Base-by-base conservation (phyloP, 306 rosid genomes). In the Quercus cerris region DNA sequence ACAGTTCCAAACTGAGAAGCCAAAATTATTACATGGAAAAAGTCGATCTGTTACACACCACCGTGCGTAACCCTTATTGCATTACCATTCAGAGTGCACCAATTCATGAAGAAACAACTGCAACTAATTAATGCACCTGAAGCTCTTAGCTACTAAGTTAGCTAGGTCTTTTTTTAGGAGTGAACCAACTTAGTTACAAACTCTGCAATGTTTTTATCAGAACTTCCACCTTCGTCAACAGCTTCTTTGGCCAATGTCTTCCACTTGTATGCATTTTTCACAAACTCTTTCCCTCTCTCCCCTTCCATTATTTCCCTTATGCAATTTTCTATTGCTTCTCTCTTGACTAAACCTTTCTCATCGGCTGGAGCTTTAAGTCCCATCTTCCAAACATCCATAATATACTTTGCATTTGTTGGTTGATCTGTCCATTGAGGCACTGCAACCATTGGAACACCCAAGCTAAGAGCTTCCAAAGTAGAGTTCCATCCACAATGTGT, bases 361-460 rank as follows among this genome's bases (percentile, higher is more conserved):
- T 67, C 52, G 9, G n/a, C 27, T 2, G 72, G 27, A 67, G 52
- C 52, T 19, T 19, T 67, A 12, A 67, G 15, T 4, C 52, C 72
- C 72, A 67, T 67, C 72, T 67, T 67, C 72, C 72, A 67, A 67
- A 67, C n/a, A 67, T 67, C 72, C 52, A 19, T 67, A 33, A 67
- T 35, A 35, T 19, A 67, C 51, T 67, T 67, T 3, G 72, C 72
- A n/a, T 67, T 67, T 6, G 72, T 67, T 22, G 27, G n/a, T 9
- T 67, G 72, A 13, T 67, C 72, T 1, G 28, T 18, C 72, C 52
- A 67, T 8, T 19, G 27, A 1, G 70, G 70, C 22, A 64, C 20
- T 6, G 22, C 46, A 12, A 64, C n/a, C 46, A 35, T 35, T 1
- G 72, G 72, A 4, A 67, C 72, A 18, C 52, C 72, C 0, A 67